A percentile compares a stretch with the other conserved stretches of the same genome.
These are phyloP conservation scores for Stipa capillata DNA, from an alignment of 176 grass and related monocot species.

Conservation along the genomic window DNA sequence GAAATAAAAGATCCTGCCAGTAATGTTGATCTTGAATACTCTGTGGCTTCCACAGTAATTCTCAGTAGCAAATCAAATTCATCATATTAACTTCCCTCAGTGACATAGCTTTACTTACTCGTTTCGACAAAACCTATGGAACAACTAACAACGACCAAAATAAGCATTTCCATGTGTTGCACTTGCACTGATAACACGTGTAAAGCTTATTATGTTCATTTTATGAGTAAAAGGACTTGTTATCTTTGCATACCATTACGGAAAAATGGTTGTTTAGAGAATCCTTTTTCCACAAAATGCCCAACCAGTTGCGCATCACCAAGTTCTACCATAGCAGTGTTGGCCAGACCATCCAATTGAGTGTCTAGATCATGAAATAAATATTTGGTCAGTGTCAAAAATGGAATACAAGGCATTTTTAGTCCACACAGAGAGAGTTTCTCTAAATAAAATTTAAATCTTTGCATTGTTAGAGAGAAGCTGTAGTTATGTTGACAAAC, in stretches of 20 bases:
- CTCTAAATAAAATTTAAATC: not conserved
- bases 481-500: not conserved
- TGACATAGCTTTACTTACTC: not conserved
- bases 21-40: not conserved
- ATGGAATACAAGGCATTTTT: not conserved
- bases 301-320: constrained; percentile 49
- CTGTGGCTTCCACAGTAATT: not conserved
- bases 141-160: not conserved
- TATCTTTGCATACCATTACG: constrained; percentile 55
- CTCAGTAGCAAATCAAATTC: not conserved
- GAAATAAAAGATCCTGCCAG: not conserved
- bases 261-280: constrained; percentile 57
- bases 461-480: not conserved
- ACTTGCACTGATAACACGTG: not conserved
- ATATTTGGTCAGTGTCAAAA: not conserved
- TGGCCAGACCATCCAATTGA: constrained; percentile 70
- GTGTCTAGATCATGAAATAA: constrained; percentile 39
- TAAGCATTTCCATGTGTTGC: not conserved
- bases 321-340: constrained; percentile 80
- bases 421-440: not conserved
- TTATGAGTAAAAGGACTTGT: constrained; percentile 8
- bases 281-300: constrained; percentile 64
- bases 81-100: not conserved
- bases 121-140: constrained; percentile 4
- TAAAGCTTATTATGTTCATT: not conserved